phyloP scores from a whole-genome alignment of 805 yeast species.

The Lipomyces spencermartinsiae region DNA sequence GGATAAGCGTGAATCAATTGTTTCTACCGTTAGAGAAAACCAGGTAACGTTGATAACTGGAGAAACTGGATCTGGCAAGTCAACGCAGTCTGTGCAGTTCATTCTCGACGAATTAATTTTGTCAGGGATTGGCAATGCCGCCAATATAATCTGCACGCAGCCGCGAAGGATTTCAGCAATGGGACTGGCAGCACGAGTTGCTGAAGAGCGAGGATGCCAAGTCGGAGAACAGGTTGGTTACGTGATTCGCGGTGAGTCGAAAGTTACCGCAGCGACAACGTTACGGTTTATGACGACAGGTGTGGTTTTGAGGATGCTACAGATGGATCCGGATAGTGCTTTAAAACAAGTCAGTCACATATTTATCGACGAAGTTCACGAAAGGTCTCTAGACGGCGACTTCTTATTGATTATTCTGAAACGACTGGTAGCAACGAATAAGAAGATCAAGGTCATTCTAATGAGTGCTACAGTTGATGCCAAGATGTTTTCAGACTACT shows the following conservation, averaged over 20 bases:
- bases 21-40: constrained; percentile 61
- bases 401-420: constrained; percentile 79
- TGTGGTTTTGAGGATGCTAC: constrained; percentile 84
- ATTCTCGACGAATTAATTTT: constrained; percentile 67
- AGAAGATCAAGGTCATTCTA: constrained; percentile 57
- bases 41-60: constrained; percentile 85
- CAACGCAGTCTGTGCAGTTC: constrained; percentile 93
- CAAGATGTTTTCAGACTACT: constrained; percentile 68
- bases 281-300: constrained; percentile 93
- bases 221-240: constrained; percentile 86
- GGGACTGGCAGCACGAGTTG: constrained; percentile 90
- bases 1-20: constrained; percentile 64
- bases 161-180: constrained; percentile 96
- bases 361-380: constrained; percentile 96
- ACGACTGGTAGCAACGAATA: constrained; percentile 54
- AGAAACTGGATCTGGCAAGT: constrained; percentile 97
- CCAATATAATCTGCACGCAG: constrained; percentile 81
- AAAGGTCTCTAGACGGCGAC: constrained; percentile 90
- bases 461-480: constrained; percentile 95
- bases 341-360: constrained; percentile 63
- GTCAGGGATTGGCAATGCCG: constrained; percentile 54
- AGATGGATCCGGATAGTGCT: constrained; percentile 51
- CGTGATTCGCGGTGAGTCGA: constrained; percentile 87
- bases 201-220: constrained; percentile 73
- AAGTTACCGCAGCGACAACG: constrained; percentile 64